phyloP scores from a whole-genome alignment of 2,329 filamentous ascomycete species.

The Fusarium nematophilum region DNA sequence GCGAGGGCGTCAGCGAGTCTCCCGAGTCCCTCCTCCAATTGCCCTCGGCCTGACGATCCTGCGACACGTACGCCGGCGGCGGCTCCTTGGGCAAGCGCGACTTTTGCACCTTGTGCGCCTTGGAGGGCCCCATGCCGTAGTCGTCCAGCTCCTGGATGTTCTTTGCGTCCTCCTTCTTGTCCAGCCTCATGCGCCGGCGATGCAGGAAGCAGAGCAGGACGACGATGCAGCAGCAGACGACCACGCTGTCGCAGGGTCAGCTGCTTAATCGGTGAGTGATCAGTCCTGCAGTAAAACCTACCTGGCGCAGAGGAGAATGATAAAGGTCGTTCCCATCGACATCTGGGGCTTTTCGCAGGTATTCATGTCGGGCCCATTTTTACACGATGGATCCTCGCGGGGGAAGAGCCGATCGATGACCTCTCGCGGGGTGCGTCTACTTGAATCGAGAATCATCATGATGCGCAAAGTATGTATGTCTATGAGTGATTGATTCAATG shows the following conservation, averaged over 20 bases:
- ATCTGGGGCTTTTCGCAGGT: conserved; percentile 39
- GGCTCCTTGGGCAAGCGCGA: conserved; percentile 31
- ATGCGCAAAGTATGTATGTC: background rate
- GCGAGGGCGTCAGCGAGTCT: conserved; percentile 39
- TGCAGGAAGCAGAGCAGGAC: conserved; percentile 34
- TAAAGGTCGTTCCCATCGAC: conserved; percentile 23
- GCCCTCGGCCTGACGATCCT: conserved; percentile 15
- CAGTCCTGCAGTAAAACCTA: conserved; percentile 4
- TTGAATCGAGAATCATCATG: conserved; percentile 30
- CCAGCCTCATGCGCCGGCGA: conserved; percentile 30
- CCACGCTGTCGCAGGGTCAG: conserved; percentile 13
- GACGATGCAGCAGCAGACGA: conserved; percentile 29
- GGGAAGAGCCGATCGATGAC: conserved; percentile 35
- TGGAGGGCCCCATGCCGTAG: conserved; percentile 33
- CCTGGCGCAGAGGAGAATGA: conserved; percentile 30
- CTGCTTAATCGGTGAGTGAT: too few relatives aligned
- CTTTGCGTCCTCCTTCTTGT: conserved; percentile 39
- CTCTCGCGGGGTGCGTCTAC: conserved; percentile 16
- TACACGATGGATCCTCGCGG: conserved; percentile 34
- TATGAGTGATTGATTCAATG: too few relatives aligned
- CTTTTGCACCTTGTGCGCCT: conserved; percentile 1
- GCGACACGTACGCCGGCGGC: conserved; percentile 25
- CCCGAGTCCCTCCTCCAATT: conserved; percentile 29
- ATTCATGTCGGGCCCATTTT: conserved; percentile 21
- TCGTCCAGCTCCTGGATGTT: conserved; percentile 43